These are phyloP conservation scores for Fraxinus excelsior DNA, from an alignment of 257 asterid species.

Conservation along the genomic window DNA sequence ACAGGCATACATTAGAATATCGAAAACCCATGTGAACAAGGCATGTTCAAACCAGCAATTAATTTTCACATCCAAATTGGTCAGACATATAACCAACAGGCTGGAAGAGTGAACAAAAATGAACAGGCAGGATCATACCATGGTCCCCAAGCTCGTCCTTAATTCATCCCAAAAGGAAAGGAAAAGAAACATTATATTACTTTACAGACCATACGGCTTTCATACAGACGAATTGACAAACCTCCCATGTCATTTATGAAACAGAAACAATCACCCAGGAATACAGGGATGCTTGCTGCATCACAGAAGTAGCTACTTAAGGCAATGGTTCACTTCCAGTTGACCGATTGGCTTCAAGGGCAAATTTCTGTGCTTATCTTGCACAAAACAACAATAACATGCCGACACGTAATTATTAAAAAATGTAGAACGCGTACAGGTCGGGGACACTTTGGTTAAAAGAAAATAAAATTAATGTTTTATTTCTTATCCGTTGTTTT, in stretches of 20 bases:
- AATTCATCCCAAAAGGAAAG: neutral
- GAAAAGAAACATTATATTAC: neutral
- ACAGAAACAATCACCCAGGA: neutral
- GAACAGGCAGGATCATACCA: neutral
- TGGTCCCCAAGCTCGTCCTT: neutral
- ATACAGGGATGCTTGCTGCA: neutral
- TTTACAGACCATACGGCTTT: neutral
- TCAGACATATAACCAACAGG: neutral
- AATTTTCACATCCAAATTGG: neutral
- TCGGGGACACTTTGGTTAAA: neutral
- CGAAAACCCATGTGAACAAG: neutral
- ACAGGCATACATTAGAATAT: neutral
- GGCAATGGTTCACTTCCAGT: neutral
- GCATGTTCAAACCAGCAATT: neutral
- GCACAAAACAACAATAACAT: neutral
- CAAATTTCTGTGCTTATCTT: neutral
- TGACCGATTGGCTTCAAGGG: neutral
- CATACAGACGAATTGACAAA: neutral
- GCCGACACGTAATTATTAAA: neutral
- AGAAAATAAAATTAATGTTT: neutral
- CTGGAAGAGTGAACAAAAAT: neutral
- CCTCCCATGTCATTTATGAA: neutral
- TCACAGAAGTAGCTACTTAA: neutral
- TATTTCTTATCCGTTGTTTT: neutral
- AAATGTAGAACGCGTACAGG: neutral